A percentile compares a stretch with the other conserved stretches of the same genome.
These are phyloP conservation scores for Pyrus bretschneideri DNA, from an alignment of 306 rosid genomes.

Conservation along the genomic window DNA sequence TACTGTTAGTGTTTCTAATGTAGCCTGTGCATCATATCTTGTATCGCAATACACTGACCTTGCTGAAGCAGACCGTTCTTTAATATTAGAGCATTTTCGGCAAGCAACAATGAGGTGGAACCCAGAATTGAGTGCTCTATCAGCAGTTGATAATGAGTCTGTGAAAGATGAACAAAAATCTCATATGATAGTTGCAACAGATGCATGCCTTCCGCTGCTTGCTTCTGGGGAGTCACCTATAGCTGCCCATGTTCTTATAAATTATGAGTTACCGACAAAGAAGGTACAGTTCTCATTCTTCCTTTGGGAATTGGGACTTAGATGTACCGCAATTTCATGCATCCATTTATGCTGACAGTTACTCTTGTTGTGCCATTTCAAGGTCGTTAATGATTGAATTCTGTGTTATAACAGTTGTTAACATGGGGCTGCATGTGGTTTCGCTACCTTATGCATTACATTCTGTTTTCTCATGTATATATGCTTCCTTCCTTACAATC, in stretches of 20 bases:
- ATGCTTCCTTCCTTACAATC: neutral
- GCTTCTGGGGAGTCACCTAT: slow-evolving; percentile 70
- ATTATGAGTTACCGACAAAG: slow-evolving; percentile 74
- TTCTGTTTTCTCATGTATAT: neutral
- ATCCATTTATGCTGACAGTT: neutral
- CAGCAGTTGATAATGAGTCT: slow-evolving; percentile 35
- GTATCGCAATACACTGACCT: slow-evolving; percentile 78
- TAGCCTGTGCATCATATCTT: slow-evolving; percentile 4
- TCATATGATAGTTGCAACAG: slow-evolving; percentile 75
- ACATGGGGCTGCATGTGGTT: neutral
- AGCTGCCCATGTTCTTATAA: slow-evolving; percentile 63
- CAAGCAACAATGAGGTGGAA: slow-evolving; percentile 52
- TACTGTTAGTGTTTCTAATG: slow-evolving; percentile 6
- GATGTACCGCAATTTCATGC: neutral
- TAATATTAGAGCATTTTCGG: slow-evolving; percentile 49
- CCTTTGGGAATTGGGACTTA: too few relatives aligned
- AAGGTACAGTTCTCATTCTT: slow-evolving; percentile 40
- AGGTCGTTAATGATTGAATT: slow-evolving; percentile 11
- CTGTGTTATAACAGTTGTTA: slow-evolving; percentile 9
- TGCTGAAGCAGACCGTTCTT: slow-evolving; percentile 68
- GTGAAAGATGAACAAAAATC: slow-evolving; percentile 54
- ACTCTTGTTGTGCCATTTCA: neutral
- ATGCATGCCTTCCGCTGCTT: slow-evolving; percentile 83
- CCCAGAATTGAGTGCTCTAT: slow-evolving; percentile 36
- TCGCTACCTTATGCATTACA: neutral